Conservation (phyloP, 805 yeast genomes). For the Ogataea pilisensis region DNA sequence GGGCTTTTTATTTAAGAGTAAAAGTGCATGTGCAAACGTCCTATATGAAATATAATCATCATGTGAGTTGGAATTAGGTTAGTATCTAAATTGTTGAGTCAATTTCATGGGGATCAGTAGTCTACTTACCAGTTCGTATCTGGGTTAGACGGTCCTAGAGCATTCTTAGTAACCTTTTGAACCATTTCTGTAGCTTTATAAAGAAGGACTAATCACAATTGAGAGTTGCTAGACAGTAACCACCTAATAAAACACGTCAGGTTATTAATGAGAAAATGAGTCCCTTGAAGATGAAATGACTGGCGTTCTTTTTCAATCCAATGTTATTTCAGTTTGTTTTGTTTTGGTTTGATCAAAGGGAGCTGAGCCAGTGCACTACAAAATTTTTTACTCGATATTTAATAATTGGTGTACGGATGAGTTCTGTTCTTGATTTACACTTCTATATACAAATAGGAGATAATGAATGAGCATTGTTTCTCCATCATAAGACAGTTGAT, state of each 20-base stretch:
- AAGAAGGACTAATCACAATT: neutral
- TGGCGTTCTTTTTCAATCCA: too few relatives aligned
- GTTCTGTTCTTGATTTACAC: too few relatives aligned
- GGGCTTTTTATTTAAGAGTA: conserved; percentile 8
- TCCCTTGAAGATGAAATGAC: too few relatives aligned
- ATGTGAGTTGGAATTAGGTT: neutral
- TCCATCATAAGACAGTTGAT: neutral
- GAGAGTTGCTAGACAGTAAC: neutral
- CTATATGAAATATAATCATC: conserved; percentile 14
- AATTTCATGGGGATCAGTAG: too few relatives aligned
- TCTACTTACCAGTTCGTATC: conserved; percentile 12
- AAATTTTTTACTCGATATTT: too few relatives aligned
- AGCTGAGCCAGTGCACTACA: too few relatives aligned
- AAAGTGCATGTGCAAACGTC: conserved; percentile 23
- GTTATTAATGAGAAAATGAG: too few relatives aligned
- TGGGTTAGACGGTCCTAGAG: neutral
- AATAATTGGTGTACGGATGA: neutral
- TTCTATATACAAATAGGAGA: too few relatives aligned
- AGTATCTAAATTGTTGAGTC: neutral
- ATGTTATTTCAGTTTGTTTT: neutral
- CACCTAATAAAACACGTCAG: too few relatives aligned
- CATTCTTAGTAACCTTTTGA: neutral
- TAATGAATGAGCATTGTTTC: too few relatives aligned
- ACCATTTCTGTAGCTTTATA: neutral
- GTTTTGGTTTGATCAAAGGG: neutral